Conservation (phyloP, 495 filamentous ascomycete genomes). For the Trichoderma gamsii region DNA sequence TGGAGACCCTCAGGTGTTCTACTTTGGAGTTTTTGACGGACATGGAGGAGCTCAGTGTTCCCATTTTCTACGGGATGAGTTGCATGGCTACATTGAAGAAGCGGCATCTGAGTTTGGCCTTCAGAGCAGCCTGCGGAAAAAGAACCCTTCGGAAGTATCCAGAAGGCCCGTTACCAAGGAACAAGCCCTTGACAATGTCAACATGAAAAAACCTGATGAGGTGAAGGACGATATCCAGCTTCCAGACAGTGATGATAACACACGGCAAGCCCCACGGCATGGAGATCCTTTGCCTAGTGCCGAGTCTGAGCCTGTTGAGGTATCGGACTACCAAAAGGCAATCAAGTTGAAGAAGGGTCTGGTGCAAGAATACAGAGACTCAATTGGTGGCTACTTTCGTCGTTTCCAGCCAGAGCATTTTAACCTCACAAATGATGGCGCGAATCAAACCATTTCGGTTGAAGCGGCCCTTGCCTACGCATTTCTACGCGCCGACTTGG, state of each 20-base stretch:
- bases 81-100: conserved; percentile 86
- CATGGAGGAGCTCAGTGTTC: conserved; percentile 91
- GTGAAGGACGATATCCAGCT: conserved; percentile 27
- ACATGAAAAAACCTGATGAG: conserved; percentile 35
- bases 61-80: conserved; percentile 70
- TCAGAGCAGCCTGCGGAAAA: conserved; percentile 55
- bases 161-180: conserved; percentile 10
- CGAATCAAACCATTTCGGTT: conserved; percentile 32
- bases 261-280: conserved; percentile 20
- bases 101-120: conserved; percentile 67
- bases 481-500: conserved; percentile 84
- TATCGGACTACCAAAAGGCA: conserved; percentile 38
- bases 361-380: conserved; percentile 69
- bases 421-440: conserved; percentile 23
- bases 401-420: conserved; percentile 73
- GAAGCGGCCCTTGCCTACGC: conserved; percentile 76
- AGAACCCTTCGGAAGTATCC: conserved; percentile 3
- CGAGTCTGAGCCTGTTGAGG: conserved; percentile 26
- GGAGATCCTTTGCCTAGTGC: conserved; percentile 27
- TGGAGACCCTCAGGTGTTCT: conserved; percentile 93
- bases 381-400: conserved; percentile 89
- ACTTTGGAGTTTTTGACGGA: conserved; percentile 93
- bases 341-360: conserved; percentile 59
- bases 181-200: conserved; percentile 29
- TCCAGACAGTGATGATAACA: conserved; percentile 24